phyloP scores from a whole-genome alignment of 169 alveolate species.

The Cryptosporidium bovis region DNA sequence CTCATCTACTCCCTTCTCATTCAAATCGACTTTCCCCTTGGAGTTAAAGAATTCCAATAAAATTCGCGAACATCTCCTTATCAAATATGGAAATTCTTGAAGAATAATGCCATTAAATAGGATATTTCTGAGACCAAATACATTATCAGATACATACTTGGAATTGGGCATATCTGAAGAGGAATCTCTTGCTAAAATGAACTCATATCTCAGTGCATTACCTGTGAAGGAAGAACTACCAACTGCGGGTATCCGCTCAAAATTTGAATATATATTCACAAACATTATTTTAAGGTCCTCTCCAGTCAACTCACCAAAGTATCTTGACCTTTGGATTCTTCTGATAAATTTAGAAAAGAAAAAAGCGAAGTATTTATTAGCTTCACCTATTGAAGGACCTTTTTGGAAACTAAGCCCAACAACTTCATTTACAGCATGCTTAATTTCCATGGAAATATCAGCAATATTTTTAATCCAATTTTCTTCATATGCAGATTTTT shows the following conservation, averaged over 20 bases:
- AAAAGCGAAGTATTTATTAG: constrained; percentile 31
- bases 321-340: constrained; percentile 37
- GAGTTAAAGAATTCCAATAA: not conserved
- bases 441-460: constrained; percentile 2
- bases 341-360: constrained; percentile 34
- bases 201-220: constrained; percentile 32
- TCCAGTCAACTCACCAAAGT: constrained; percentile 1
- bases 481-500: constrained; percentile 17
- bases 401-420: constrained; percentile 12
- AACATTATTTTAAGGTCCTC: constrained; percentile 13
- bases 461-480: constrained; percentile 12
- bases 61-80: constrained; percentile 1
- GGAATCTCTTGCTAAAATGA: constrained; percentile 21
- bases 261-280: constrained; percentile 3
- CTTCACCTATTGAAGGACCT: constrained; percentile 41
- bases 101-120: constrained; percentile 14
- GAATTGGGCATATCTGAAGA: constrained; percentile 31
- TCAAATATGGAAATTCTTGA: constrained; percentile 20
- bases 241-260: constrained; percentile 13
- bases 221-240: constrained; percentile 65
- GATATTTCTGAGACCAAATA: constrained; percentile 30
- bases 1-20: not conserved
- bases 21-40: not conserved
- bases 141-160: constrained; percentile 12
- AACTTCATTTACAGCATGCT: not conserved